Conservation (phyloP, 2,329 filamentous ascomycete genomes). For the Balansia obtecta region DNA sequence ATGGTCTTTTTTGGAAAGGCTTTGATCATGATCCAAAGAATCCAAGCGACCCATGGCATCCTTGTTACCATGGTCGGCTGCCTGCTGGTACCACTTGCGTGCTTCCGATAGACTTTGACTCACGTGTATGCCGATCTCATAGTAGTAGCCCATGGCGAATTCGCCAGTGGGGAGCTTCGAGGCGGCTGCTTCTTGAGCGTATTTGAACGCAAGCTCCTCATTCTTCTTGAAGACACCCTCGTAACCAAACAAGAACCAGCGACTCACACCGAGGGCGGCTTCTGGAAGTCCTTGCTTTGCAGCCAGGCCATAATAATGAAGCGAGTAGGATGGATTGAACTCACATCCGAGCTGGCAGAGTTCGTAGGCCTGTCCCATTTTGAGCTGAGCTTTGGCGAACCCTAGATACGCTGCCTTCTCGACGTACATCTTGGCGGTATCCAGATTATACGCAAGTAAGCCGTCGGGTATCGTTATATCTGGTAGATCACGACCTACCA, state of each 20-base stretch:
- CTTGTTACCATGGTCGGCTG: conserved; percentile 80
- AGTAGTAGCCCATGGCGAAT: conserved; percentile 94
- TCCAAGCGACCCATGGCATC: conserved; percentile 76
- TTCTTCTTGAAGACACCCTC: conserved; percentile 91
- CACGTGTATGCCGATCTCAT: conserved; percentile 90
- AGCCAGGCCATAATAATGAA: conserved; percentile 92
- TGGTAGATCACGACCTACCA: conserved; percentile 80
- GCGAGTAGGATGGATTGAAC: conserved; percentile 81
- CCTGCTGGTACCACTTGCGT: conserved; percentile 78
- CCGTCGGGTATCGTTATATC: conserved; percentile 69
- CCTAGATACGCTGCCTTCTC: conserved; percentile 94
- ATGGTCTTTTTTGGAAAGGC: conserved; percentile 80
- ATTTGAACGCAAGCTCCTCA: conserved; percentile 83
- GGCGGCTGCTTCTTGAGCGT: conserved; percentile 75
- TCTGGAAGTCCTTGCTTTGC: conserved; percentile 86
- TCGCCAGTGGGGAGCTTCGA: conserved; percentile 79
- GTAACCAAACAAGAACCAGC: conserved; percentile 96
- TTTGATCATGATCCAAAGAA: conserved; percentile 69
- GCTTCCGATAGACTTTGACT: conserved; percentile 74
- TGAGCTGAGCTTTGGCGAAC: conserved; percentile 90
- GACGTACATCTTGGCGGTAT: conserved; percentile 70
- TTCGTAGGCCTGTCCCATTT: conserved; percentile 95
- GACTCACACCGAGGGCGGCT: conserved; percentile 90
- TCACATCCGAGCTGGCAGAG: conserved; percentile 87
- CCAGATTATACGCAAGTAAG: conserved; percentile 58